Evolutionary conservation across 2,329 filamentous ascomycete genomes (phyloP), one percentile per base, ranked within the genome.

Genomic region (Rutstroemia sp.): DNA sequence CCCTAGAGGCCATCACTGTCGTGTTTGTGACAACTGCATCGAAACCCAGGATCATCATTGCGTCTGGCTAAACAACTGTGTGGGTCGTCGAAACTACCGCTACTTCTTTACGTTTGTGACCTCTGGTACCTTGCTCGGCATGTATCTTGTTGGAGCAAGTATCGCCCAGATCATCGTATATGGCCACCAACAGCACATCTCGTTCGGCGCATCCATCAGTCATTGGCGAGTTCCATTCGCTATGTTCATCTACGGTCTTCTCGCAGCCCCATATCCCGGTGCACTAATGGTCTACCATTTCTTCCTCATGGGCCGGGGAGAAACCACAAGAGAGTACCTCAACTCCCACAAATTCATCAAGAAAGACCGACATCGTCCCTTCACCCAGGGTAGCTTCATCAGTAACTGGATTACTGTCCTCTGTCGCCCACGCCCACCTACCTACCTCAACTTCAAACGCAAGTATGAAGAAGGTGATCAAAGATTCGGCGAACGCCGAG

Each of bases 21-120:
- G 94, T 57, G 81, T 96, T 27, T 99, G 94, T 74, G 92, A 99
- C 73, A 96, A 95, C 71, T 99, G 94, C 71, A 83, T 99, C 59
- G 94, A 99, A 72, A 96, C 91, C 0, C 90, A 96, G 64, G 94
- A 99, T 68, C 94, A 99, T 69, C 94, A 99, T 73, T 99, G 94
- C 68, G 92, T 97, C 16, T 99, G 94, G 94, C 82, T 99, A 61
- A 99, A 99, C 74, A 99, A 99, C 71, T 99, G 94, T 63, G 87
- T 99, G 50, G 94, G 94, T 45, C 87, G 92, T 63, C 89, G 94
- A 66, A 99, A 99, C 74, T 99, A 99, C 74, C 90, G 94, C 61
- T 97, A 92, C 72, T 99, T 99, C 73, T 96, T 97, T 71, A 82
- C 88, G 10, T 99, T 96, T 72, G 85, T 99, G 62, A 83, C 83